Base-by-base conservation (phyloP, 2,329 filamentous ascomycete species). In the Elsinoe necatrix region DNA sequence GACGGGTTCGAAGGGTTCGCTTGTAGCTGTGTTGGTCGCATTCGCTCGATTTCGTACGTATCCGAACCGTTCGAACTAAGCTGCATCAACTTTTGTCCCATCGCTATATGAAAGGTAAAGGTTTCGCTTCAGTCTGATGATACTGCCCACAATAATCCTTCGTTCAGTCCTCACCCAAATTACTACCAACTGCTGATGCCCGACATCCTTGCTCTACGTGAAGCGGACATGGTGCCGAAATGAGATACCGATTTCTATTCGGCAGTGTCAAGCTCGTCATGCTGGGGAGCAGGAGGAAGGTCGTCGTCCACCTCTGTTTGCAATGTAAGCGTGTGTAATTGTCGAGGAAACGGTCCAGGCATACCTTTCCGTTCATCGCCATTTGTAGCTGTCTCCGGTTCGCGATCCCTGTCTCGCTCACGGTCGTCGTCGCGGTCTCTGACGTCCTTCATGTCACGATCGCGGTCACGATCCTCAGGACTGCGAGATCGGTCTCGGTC, bases 221-320 rank as follows among this genome's bases (percentile, higher is more conserved):
- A 52, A n/a, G 29, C 48, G 48, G 48, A 52, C 48, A 52, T 52
- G 16, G 18, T 20, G 16, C 20, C 48, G 48, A 52, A 52, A 11
- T 52, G 48, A 25, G 34, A 27, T 23, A 29, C 39, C 48, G 45
- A 42, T 39, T 18, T 68, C 71, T 78, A 84, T 75, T 97, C 93
- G 67, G 91, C 92, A 68, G 93, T 91, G 72, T 98, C 93, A 69
- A 97, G 82, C 69, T 98, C 93, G 71, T 98, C 93, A 68, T 95
- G 89, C 65, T 84, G 85, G 61, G 88, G 85, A 61, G 88, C 86
- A 66, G 88, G 86, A 66, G 87, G 89, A 64, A 95, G 89, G 66
- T 86, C 75, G 66, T 86, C 75, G 69, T 81, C 71, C 64, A 72
- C 75, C 73, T 64, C 56, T 62, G 64, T 65, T 66, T 60, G 63